phyloP scores from a whole-genome alignment of 345 rosid species.

The Litchi chinensis region DNA sequence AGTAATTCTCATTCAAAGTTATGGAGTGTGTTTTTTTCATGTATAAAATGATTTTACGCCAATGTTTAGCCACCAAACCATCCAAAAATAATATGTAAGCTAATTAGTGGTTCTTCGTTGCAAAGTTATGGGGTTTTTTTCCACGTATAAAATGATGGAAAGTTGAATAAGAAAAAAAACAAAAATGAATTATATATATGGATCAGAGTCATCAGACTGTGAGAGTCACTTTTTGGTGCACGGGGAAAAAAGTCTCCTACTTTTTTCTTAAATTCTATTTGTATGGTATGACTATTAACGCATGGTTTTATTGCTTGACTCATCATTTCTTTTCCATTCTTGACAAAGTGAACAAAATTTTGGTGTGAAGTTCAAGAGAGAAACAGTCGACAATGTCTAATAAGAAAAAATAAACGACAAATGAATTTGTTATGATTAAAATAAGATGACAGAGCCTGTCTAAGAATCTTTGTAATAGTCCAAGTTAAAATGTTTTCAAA shows the following conservation, averaged over 20 bases:
- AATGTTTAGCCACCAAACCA: too few species aligned
- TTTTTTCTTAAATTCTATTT: conserved; percentile 7
- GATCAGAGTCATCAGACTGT: not conserved
- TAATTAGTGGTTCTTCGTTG: too few species aligned
- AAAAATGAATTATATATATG: not conserved
- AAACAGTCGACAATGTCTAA: not conserved
- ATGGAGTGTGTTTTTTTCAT: too few species aligned
- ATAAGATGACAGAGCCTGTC: too few species aligned
- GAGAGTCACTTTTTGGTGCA: conserved; percentile 1
- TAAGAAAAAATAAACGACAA: not conserved
- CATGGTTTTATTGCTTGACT: not conserved
- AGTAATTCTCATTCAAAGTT: too few species aligned
- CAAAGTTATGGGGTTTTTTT: too few species aligned
- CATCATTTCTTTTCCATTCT: not conserved
- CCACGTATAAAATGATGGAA: not conserved
- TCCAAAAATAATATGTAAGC: too few species aligned
- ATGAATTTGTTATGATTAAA: too few species aligned
- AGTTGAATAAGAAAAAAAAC: conserved; percentile 10
- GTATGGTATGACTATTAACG: not conserved
- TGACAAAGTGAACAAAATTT: not conserved
- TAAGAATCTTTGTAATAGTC: too few species aligned
- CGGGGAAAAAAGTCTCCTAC: not conserved
- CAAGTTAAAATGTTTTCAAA: too few species aligned
- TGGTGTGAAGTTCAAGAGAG: not conserved
- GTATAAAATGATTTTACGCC: too few species aligned